Evolutionary conservation across 371 early-diverging fungal species (phyloP).

Genomic region (Lichtheimia hyalospora): DNA sequence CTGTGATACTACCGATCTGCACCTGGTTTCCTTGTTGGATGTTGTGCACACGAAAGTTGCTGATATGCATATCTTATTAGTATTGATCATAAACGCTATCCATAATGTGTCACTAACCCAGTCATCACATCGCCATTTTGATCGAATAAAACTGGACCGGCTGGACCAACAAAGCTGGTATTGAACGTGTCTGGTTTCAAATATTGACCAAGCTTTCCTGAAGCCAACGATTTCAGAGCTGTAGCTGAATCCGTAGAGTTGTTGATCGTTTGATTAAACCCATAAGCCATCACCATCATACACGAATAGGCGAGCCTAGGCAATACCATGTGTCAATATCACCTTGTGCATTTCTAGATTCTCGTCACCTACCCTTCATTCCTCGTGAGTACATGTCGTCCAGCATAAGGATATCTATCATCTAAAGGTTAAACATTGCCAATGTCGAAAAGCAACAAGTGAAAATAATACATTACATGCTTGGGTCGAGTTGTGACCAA

Average conservation of each 20-base stretch:
- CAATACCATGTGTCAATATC: neutral
- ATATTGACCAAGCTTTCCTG: conserved; percentile 32
- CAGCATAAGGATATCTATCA: conserved; percentile 34
- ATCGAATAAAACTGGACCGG: conserved; percentile 58
- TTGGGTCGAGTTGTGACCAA: conserved; percentile 45
- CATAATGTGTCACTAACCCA: conserved; percentile 24
- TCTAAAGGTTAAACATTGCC: neutral
- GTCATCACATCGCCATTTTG: conserved; percentile 52
- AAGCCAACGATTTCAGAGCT: conserved; percentile 20
- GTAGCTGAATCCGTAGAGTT: conserved; percentile 27
- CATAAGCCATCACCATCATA: conserved; percentile 53
- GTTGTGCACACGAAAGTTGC: conserved; percentile 54
- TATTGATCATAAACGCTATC: neutral
- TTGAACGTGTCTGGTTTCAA: conserved; percentile 42
- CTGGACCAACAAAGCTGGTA: conserved; percentile 53
- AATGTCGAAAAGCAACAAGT: neutral
- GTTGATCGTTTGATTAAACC: conserved; percentile 39
- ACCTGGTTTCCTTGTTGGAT: conserved; percentile 48
- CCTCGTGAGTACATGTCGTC: conserved; percentile 31
- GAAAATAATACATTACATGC: conserved; percentile 32
- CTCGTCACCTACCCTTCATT: conserved; percentile 25
- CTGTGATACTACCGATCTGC: conserved; percentile 47
- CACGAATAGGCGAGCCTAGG: conserved; percentile 52
- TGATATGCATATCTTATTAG: conserved; percentile 2
- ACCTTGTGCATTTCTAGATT: neutral